Evolutionary conservation across 345 rosid genomes (phyloP).

Genomic region (Bretschneidera sinensis): DNA sequence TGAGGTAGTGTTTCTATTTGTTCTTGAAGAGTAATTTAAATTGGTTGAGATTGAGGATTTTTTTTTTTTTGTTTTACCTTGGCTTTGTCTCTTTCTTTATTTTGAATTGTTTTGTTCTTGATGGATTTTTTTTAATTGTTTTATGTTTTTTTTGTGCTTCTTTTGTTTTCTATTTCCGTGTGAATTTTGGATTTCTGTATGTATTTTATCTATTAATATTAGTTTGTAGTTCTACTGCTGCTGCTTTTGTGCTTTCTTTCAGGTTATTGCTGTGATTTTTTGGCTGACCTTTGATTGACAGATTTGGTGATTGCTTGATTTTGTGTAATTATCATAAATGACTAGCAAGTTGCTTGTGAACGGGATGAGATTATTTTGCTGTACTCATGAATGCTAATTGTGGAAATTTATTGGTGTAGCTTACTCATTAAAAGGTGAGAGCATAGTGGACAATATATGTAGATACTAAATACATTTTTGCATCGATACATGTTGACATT

Average conservation of each 20-base stretch:
- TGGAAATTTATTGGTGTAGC: too few species aligned
- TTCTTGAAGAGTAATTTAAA: background rate
- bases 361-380: too few species aligned
- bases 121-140: background rate
- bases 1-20: conserved; percentile 32
- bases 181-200: background rate
- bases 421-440: background rate
- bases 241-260: background rate
- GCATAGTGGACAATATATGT: background rate
- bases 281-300: background rate
- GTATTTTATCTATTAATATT: too few species aligned
- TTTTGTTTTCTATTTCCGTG: background rate
- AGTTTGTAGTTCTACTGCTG: background rate
- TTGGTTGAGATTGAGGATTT: background rate
- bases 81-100: background rate
- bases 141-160: background rate
- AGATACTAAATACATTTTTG: background rate
- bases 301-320: background rate
- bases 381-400: background rate
- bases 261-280: background rate
- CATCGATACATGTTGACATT: background rate
- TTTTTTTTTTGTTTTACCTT: background rate
- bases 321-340: too few species aligned
- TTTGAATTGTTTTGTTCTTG: background rate
- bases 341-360: background rate